Conservation (phyloP, 768 basidiomycete species). For the Panellus pusillus region DNA sequence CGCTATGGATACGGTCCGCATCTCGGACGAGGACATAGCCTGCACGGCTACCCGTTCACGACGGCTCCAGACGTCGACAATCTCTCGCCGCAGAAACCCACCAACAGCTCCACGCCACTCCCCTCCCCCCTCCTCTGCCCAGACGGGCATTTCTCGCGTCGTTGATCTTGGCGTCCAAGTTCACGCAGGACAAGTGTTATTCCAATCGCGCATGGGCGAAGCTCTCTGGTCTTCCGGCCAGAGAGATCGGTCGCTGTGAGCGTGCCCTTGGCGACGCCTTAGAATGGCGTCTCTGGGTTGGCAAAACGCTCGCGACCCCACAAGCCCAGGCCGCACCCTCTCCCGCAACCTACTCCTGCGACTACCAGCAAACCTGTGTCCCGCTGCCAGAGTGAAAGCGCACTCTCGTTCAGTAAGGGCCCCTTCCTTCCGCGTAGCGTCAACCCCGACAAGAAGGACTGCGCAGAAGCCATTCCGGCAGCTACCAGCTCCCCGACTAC, state of each 20-base stretch:
- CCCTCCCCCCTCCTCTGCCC: constrained; percentile 82
- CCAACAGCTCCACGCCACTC: constrained; percentile 35
- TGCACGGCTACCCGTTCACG: constrained; percentile 12
- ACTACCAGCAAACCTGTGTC: constrained; percentile 38
- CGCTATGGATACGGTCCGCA: constrained; percentile 44
- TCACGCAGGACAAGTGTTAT: constrained; percentile 90
- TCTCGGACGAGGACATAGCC: constrained; percentile 31
- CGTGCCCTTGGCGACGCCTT: constrained; percentile 83
- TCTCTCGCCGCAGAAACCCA: constrained; percentile 6
- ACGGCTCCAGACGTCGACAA: constrained; percentile 7
- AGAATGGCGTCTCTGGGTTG: constrained; percentile 92
- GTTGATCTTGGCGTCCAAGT: constrained; percentile 88
- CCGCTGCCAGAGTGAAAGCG: constrained; percentile 53
- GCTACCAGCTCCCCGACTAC: constrained; percentile 17
- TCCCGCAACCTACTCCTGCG: constrained; percentile 22
- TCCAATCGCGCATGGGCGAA: constrained; percentile 95
- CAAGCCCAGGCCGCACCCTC: constrained; percentile 13
- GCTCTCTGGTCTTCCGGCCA: constrained; percentile 81
- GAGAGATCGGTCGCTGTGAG: constrained; percentile 88
- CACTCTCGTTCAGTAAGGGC: constrained; percentile 25
- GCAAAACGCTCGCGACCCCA: constrained; percentile 49
- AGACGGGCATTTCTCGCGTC: constrained; percentile 87
- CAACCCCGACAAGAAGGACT: constrained; percentile 8
- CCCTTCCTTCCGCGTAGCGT: constrained; percentile 27
- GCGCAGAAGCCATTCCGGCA: background rate